Evolutionary conservation across 306 rosid genomes (phyloP).

Genomic region (Castanea mollissima): DNA sequence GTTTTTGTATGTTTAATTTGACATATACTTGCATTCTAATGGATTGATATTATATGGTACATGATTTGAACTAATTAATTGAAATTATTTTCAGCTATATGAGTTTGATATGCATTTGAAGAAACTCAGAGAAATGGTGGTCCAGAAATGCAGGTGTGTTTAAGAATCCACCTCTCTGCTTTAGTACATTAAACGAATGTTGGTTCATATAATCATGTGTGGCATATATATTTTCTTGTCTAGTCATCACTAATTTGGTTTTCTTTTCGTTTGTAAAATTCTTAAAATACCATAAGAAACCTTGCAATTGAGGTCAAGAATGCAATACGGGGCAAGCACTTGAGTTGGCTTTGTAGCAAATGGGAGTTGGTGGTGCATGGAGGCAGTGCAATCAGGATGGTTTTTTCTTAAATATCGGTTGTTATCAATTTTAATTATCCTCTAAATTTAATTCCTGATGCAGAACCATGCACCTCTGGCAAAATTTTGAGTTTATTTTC

Average conservation of each 20-base stretch:
- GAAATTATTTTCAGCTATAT: constrained; percentile 52
- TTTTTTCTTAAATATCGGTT: not conserved
- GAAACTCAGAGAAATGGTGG: constrained; percentile 53
- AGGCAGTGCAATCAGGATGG: too few relatives aligned
- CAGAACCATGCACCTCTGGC: not conserved
- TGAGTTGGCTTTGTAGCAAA: not conserved
- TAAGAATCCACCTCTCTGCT: not conserved
- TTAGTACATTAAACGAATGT: not conserved
- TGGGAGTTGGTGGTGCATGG: not conserved
- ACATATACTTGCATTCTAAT: not conserved
- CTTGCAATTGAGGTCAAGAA: not conserved
- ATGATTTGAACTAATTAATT: constrained; percentile 1
- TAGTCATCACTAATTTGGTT: not conserved
- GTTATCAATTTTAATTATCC: not conserved
- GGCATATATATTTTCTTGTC: not conserved
- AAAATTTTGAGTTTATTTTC: not conserved
- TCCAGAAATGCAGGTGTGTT: constrained; percentile 72
- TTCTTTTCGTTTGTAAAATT: not conserved
- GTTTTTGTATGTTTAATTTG: constrained; percentile 18
- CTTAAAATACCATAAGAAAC: not conserved
- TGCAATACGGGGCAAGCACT: not conserved
- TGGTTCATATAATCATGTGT: not conserved
- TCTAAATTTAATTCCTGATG: not conserved
- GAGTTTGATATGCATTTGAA: constrained; percentile 54
- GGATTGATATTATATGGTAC: constrained; percentile 14